Evolutionary conservation across 306 rosid species (phyloP).

Genomic region (Cucumis sativus): Cucumber_9930_V3 NC_026660.2:14306001-14306500

Average conservation of each 20-base stretch:
- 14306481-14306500: slow-evolving; percentile 61
- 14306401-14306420: slow-evolving; percentile 72
- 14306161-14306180: slow-evolving; percentile 77
- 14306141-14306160: background rate
- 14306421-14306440: slow-evolving; percentile 54
- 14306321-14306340: slow-evolving; percentile 19
- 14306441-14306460: slow-evolving; percentile 56
- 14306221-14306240: slow-evolving; percentile 57
- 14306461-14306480: slow-evolving; percentile 65
- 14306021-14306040: slow-evolving; percentile 46
- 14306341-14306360: slow-evolving; percentile 65
- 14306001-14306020: slow-evolving; percentile 38
- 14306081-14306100: background rate
- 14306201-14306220: slow-evolving; percentile 54
- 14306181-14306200: slow-evolving; percentile 80
- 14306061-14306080: slow-evolving; percentile 8
- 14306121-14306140: background rate
- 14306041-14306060: slow-evolving; percentile 64
- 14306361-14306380: slow-evolving; percentile 75
- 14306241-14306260: slow-evolving; percentile 1
- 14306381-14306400: slow-evolving; percentile 73
- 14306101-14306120: background rate
- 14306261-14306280: slow-evolving; percentile 3
- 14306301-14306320: slow-evolving; percentile 26
- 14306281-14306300: slow-evolving; percentile 3